Evolutionary conservation across 2,329 filamentous ascomycete species (phyloP), one percentile per base, ranked within the genome.

Genomic region (Juglanconis juglandina): DNA sequence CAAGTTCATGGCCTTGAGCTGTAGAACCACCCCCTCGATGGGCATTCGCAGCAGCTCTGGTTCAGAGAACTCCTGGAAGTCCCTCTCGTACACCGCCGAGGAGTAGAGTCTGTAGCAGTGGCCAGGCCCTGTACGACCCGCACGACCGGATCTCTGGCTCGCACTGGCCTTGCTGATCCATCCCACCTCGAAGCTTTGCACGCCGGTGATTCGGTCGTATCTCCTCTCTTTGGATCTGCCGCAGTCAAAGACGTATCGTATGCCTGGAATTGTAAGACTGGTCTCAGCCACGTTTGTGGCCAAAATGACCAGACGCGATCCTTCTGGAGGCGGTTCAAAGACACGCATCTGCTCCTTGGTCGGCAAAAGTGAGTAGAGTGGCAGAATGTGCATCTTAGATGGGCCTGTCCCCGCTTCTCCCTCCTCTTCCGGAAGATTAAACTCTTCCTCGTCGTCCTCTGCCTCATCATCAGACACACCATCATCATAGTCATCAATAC

Each of bases 141-240:
- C 95, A 82, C 95, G 91, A 76, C 95, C 95, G 61, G 92, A 87
- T 72, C 95, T 85, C 75, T 99, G 95, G 66, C 88, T 90, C 7
- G 95, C 94, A 72, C 92, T 96, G 34, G 95, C 95, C 77, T 99
- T 98, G 77, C 93, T 97, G 71, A 98, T 96, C 92, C 94, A 99
- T 46, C 90, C 89, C 56, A 99, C 86, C 68, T 96, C 90, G 71
- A 96, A 99, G 70, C 90, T 96, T 72, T 99, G 95, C 0, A 99
- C 94, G 3, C 94, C 94, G 8, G 90, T 97, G 10, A 85, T 78
- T n/a, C 86, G 82, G 71, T 98, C 91, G 69, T 95, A 98, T 60
- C 88, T 90, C 64, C 94, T 89, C 73, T 97, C 93, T 73, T 99
- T 99, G 41, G 91, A 89, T 53, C 96, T 84, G 39, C 95, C 95